Evolutionary conservation across 2,329 filamentous ascomycete species (phyloP), one percentile per base, ranked within the genome.

Genomic region (Mycogone perniciosa): DNA sequence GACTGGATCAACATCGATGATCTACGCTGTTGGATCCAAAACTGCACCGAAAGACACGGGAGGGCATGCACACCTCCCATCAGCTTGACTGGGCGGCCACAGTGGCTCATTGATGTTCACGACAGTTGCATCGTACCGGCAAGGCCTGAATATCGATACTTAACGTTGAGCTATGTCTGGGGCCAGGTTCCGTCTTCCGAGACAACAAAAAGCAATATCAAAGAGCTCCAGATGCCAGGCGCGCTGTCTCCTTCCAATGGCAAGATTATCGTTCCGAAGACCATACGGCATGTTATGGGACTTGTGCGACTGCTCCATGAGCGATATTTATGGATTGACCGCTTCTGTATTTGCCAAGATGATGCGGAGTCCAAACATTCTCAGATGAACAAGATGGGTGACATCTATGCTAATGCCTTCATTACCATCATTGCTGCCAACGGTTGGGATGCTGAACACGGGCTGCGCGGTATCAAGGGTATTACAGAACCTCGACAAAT

Each of bases 261-360:
- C 40, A 42, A 26, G 40, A 20, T 42, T 7, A 5, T 42, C 11
- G 27, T 42, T 26, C 40, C 40, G 2, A 42, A 42, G 40, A 42
- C 40, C n/a, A 31, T 31, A 13, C 40, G 45, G 42, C 41, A 50
- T 50, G 48, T 44, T 31, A 50, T 50, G 40, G 29, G 29, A 7
- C 40, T 37, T 68, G 33, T 30, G 10, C 20, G 40, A 27, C 40
- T 42, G 7, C 40, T 42, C 40, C 11, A n/a, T 29, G 40, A 42
- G 40, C 13, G 20, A 7, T 42, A 42, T 26, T 26, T 42, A 6
- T 42, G 40, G 40, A 26, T 42, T 10, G 40, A 42, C 29, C 27
- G 20, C 27, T 30, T 42, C 20, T 42, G 40, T 10, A 42, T 42
- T 30, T 26, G 13, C 20, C 40, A 42, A 42, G 40, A 42, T 29